phyloP scores from a whole-genome alignment of 371 early-diverging fungal species.

The Rhizopus delemar region DNA sequence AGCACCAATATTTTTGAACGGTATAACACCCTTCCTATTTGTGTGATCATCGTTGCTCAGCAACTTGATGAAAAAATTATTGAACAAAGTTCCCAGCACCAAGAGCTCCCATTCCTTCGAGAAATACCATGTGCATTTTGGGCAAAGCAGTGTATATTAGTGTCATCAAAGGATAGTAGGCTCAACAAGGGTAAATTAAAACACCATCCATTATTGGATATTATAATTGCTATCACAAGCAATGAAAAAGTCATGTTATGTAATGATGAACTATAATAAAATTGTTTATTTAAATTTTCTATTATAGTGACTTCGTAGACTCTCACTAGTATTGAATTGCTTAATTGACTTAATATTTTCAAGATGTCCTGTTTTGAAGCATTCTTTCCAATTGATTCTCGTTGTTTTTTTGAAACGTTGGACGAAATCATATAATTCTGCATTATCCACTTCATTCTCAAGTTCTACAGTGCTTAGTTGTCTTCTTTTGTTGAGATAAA shows the following conservation, averaged over 20 bases:
- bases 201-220: constrained; percentile 22
- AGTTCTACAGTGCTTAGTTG: constrained; percentile 10
- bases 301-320: constrained; percentile 23
- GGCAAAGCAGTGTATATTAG: constrained; percentile 24
- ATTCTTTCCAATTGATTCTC: constrained; percentile 23
- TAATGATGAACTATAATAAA: constrained; percentile 23
- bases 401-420: constrained; percentile 24
- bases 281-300: constrained; percentile 22
- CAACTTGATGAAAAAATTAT: constrained; percentile 15
- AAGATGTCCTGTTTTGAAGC: constrained; percentile 23
- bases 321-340: constrained; percentile 18
- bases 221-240: constrained; percentile 26
- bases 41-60: constrained; percentile 14
- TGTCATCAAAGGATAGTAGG: constrained; percentile 16
- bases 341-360: constrained; percentile 15
- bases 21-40: constrained; percentile 15
- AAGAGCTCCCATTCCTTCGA: constrained; percentile 7
- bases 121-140: constrained; percentile 12
- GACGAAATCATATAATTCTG: constrained; percentile 20
- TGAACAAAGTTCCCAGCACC: constrained; percentile 13
- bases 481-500: constrained; percentile 9
- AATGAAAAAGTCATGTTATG: constrained; percentile 22
- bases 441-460: constrained; percentile 11
- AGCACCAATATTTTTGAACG: constrained; percentile 18
- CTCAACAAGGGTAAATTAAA: constrained; percentile 9